These are phyloP conservation scores for Colletotrichum coccodes DNA, from an alignment of 2,329 filamentous ascomycete genomes.

Conservation along the genomic window DNA sequence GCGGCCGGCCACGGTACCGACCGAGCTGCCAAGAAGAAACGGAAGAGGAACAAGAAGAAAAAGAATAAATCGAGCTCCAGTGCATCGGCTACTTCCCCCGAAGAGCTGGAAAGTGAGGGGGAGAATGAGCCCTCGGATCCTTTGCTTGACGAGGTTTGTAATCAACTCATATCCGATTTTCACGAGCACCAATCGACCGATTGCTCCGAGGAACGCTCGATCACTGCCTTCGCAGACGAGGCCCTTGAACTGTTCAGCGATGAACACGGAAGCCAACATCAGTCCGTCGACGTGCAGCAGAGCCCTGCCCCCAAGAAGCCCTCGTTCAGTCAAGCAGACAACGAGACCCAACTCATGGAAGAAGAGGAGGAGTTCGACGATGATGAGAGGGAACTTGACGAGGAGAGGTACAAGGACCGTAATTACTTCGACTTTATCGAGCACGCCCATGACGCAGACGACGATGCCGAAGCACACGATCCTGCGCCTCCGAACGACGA, in stretches of 20 bases:
- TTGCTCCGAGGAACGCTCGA: no score
- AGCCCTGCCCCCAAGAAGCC: neutral
- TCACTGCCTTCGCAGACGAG: neutral
- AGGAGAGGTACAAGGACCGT: neutral
- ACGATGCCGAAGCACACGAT: neutral
- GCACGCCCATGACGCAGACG: neutral
- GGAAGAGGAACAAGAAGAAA: conserved; percentile 51
- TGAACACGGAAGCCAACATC: neutral
- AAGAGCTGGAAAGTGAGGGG: neutral
- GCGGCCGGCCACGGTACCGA: neutral
- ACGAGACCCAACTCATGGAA: neutral
- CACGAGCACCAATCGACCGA: no score
- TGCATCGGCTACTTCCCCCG: neutral
- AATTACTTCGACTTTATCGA: neutral
- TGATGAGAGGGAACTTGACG: neutral
- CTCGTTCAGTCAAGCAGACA: neutral
- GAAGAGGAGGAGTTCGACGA: neutral
- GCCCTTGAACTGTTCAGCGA: no score
- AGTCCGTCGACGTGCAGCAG: neutral
- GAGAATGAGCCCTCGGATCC: no score
- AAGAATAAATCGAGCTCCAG: conserved; percentile 45
- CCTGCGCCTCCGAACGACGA: neutral
- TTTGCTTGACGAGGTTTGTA: no score
- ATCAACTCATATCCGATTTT: no score
- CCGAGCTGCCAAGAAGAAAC: conserved; percentile 34